Evolutionary conservation across 2,329 filamentous ascomycete genomes (phyloP).

Genomic region (Penicillium hordei): DNA sequence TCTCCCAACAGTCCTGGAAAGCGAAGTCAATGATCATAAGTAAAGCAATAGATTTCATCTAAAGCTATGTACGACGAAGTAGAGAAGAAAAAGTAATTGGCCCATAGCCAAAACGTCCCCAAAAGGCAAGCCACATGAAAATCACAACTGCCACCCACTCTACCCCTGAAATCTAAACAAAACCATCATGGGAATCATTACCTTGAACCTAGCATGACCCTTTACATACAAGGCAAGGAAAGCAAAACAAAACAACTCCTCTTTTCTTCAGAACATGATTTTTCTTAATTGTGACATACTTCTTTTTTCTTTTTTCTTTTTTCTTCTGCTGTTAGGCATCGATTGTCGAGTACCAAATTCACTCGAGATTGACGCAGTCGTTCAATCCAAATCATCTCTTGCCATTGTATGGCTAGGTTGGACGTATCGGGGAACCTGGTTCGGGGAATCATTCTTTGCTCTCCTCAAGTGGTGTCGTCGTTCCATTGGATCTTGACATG

Average conservation of each 20-base stretch:
- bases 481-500: constrained; percentile 65
- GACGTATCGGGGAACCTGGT: not conserved
- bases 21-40: not conserved
- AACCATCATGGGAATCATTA: constrained; percentile 9
- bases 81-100: not conserved
- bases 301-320: not conserved
- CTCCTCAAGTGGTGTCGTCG: constrained; percentile 56
- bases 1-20: not conserved
- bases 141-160: not conserved
- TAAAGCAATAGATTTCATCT: constrained; percentile 8
- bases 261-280: constrained; percentile 1
- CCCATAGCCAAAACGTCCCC: not conserved
- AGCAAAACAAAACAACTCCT: constrained; percentile 1
- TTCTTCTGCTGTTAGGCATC: not conserved
- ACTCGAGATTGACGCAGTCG: not conserved
- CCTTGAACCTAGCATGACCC: not conserved
- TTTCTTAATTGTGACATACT: not conserved
- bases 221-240: not conserved
- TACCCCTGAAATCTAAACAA: constrained; percentile 11
- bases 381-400: not conserved
- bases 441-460: constrained; percentile 21
- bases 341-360: not conserved
- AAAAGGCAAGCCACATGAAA: constrained; percentile 3
- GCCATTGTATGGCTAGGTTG: not conserved
- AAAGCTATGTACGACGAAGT: constrained; percentile 15